Evolutionary conservation across 768 basidiomycete genomes (phyloP).

Genomic region (Candolleomyces aberdarensis): DNA sequence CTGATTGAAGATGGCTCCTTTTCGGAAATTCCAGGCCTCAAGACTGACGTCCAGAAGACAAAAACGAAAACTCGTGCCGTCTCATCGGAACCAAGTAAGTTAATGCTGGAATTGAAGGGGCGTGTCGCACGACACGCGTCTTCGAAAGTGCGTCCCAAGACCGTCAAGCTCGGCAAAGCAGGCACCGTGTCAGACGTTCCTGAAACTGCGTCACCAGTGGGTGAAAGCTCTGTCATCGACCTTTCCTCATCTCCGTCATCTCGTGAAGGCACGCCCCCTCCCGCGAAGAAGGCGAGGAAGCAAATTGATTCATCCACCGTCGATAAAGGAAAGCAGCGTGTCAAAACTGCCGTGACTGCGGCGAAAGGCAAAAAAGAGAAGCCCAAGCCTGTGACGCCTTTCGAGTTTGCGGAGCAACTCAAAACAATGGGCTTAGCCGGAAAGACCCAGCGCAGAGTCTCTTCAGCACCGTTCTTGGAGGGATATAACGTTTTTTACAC

Average conservation of each 20-base stretch:
- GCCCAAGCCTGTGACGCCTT: constrained; percentile 40
- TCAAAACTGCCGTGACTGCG: constrained; percentile 8
- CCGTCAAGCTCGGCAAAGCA: constrained; percentile 21
- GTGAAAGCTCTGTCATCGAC: constrained; percentile 27
- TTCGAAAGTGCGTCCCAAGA: constrained; percentile 27
- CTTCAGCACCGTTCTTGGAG: constrained; percentile 35
- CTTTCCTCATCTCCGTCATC: constrained; percentile 32
- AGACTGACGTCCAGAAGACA: constrained; percentile 15
- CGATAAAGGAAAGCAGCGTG: background rate
- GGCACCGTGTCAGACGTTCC: constrained; percentile 5
- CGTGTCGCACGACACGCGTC: constrained; percentile 31
- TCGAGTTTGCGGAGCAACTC: constrained; percentile 52
- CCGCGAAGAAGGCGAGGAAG: constrained; percentile 17
- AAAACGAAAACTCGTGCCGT: constrained; percentile 11
- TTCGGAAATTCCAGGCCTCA: constrained; percentile 28
- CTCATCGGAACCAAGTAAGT: constrained; percentile 22
- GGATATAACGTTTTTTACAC: constrained; percentile 58
- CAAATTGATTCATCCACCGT: background rate
- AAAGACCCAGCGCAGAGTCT: constrained; percentile 8
- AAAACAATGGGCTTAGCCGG: constrained; percentile 25
- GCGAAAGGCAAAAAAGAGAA: constrained; percentile 37
- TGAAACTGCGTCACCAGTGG: constrained; percentile 12
- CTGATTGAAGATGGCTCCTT: constrained; percentile 13
- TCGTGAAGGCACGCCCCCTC: constrained; percentile 24
- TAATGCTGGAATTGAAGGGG: constrained; percentile 31